Percentiles rank a stretch among this genome's conserved stretches.
phyloP scores from a whole-genome alignment of 2,329 filamentous ascomycete genomes.

The Tolypocladium capitatum region DNA sequence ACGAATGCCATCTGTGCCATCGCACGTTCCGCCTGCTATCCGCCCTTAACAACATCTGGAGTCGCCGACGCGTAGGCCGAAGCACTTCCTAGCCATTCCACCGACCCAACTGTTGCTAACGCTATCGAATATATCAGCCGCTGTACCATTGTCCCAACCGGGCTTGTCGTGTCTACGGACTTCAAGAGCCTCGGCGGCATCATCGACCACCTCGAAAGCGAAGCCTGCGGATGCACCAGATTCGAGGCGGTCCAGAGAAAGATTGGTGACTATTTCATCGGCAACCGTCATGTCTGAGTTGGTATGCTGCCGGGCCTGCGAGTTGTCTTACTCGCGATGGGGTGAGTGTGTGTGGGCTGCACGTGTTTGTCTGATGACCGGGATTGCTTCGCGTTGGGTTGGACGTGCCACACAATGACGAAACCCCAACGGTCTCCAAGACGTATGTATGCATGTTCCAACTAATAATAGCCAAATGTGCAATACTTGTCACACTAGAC shows the following conservation, averaged over 20 bases:
- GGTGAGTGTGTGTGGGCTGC: too few species aligned
- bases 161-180: conserved; percentile 18
- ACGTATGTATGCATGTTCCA: too few species aligned
- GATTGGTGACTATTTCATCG: not conserved
- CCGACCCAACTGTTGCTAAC: not conserved
- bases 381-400: too few species aligned
- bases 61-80: conserved; percentile 32
- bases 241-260: conserved; percentile 22
- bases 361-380: too few species aligned
- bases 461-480: not conserved
- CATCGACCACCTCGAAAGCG: conserved; percentile 31
- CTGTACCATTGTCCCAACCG: conserved; percentile 27
- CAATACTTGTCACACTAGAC: not conserved
- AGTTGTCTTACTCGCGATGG: too few species aligned
- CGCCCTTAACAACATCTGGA: conserved; percentile 37
- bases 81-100: not conserved
- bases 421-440: too few species aligned
- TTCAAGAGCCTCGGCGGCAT: conserved; percentile 25
- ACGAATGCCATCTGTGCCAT: conserved; percentile 28
- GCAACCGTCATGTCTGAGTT: not conserved
- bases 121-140: conserved; percentile 11
- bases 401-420: too few species aligned
- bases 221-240: conserved; percentile 23
- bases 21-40: conserved; percentile 20
- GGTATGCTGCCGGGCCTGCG: too few species aligned